phyloP scores from a whole-genome alignment of 2,329 filamentous ascomycete species.

The Zymoseptoria pseudotritici region DNA sequence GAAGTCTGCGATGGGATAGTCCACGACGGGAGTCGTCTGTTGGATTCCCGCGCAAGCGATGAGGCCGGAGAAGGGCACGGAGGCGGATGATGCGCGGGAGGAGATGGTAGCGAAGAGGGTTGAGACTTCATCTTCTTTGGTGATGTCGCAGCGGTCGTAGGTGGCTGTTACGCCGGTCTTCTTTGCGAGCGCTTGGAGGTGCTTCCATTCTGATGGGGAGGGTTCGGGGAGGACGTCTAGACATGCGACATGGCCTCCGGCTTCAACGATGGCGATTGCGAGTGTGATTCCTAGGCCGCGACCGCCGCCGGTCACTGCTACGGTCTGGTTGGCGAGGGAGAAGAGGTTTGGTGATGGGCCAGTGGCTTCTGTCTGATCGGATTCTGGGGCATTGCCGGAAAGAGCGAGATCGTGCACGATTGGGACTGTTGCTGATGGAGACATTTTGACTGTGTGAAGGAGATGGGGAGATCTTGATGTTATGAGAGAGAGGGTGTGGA shows the following conservation, averaged over 20 bases:
- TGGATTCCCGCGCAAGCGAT: conserved; percentile 24
- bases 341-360: conserved; percentile 19
- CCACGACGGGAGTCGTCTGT: conserved; percentile 23
- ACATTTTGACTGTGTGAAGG: neutral
- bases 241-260: conserved; percentile 24
- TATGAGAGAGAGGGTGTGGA: neutral
- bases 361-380: conserved; percentile 16
- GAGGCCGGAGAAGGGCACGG: conserved; percentile 53
- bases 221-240: conserved; percentile 43
- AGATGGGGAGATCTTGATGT: neutral
- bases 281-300: conserved; percentile 26
- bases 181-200: conserved; percentile 53
- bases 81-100: conserved; percentile 56
- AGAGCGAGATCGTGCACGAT: conserved; percentile 20
- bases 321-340: conserved; percentile 17
- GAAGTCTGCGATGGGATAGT: conserved; percentile 29
- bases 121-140: conserved; percentile 49
- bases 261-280: conserved; percentile 24
- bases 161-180: conserved; percentile 57
- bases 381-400: conserved; percentile 19
- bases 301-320: conserved; percentile 26
- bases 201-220: conserved; percentile 51
- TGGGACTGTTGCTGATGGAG: conserved; percentile 6
- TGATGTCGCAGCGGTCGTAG: conserved; percentile 71
- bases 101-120: conserved; percentile 54